These are phyloP conservation scores for Phytophthora hibernalis DNA, from an alignment of 352 stramenopile species.

Conservation along the genomic window DNA sequence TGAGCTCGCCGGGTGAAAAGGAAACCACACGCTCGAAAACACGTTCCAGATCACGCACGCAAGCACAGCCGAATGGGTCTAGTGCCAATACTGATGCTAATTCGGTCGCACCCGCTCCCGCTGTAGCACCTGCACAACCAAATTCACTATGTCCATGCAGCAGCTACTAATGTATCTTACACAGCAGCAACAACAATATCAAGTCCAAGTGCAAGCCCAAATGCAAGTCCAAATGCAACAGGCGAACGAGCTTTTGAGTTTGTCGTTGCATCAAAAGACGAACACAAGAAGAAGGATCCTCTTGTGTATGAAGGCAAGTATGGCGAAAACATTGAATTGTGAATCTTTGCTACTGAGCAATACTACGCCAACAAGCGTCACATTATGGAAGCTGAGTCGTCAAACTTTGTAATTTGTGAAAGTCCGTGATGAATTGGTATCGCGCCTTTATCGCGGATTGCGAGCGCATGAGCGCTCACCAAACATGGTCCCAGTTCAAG, in stretches of 20 bases:
- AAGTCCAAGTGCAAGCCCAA: conserved; percentile 20
- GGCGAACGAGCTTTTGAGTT: conserved; percentile 9
- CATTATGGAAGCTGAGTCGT: conserved; percentile 16
- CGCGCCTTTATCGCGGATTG: conserved; percentile 20
- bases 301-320: no score
- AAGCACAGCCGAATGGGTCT: not conserved
- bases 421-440: conserved; percentile 24
- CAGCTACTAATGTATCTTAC: conserved; percentile 18
- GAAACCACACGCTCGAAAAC: not conserved
- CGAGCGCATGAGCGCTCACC: no score
- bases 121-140: no score
- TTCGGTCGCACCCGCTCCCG: not conserved
- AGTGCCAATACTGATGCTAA: not conserved
- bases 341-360: no score
- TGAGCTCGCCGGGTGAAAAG: not conserved
- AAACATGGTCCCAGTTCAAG: no score
- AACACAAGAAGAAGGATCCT: conserved; percentile 19
- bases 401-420: conserved; percentile 24
- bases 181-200: conserved; percentile 24
- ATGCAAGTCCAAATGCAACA: conserved; percentile 24
- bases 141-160: conserved; percentile 20
- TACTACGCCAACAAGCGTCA: not conserved
- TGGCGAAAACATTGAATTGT: no score
- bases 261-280: conserved; percentile 1
- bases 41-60: not conserved